Evolutionary conservation across 176 grass and related monocot genomes (phyloP), one percentile per base, ranked within the genome.

Genomic region (Tillandsia fasciculata): DNA sequence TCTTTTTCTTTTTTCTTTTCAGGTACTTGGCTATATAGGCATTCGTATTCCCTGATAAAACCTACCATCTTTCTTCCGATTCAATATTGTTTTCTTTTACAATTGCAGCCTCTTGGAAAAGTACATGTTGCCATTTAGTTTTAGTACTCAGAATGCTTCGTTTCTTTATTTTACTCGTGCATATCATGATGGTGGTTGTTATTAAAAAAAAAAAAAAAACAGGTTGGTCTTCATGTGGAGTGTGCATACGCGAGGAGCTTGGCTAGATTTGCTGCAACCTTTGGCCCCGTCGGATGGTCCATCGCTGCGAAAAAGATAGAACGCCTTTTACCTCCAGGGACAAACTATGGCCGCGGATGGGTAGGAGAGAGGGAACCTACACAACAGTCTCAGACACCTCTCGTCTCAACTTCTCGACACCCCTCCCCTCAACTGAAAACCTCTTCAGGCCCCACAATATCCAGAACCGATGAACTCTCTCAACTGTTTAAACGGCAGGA

Each of bases 261-360:
- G 42, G 83, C 78, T 68, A 74, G 83, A 68, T 86, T 81, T 77
- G 78, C 83, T 72, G 74, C 78, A 49, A 86, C 80, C 52, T 51
- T 81, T 48, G 83, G 78, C 53, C 74, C 78, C 4, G 49, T 74
- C 67, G 83, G 83, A 22, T 86, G 78, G 83, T 42, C 69, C 48
- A 6, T 77, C 1, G 69, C 83, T 54, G 68, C 68, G 22, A 76
- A 69, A 68, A 86, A 27, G 57, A 76, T 86, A 22, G 63, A 86
- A 76, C 70, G 53, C n/a, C 54, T 70, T 53, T 77, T 86, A 71
- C 83, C 83, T 14, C 61, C 52, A 66, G 78, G 83, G 29, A 77
- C 78, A 3, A 77, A 86, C 12, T 81, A 77, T 69, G 83, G 83
- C 24, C 78, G 49, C 54, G 83, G 83, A 11, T 86, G 83, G 83